Evolutionary conservation across 805 yeast genomes (phyloP), one percentile per base, ranked within the genome.

Genomic region (Vanderwaltozyma yarrowii): DNA sequence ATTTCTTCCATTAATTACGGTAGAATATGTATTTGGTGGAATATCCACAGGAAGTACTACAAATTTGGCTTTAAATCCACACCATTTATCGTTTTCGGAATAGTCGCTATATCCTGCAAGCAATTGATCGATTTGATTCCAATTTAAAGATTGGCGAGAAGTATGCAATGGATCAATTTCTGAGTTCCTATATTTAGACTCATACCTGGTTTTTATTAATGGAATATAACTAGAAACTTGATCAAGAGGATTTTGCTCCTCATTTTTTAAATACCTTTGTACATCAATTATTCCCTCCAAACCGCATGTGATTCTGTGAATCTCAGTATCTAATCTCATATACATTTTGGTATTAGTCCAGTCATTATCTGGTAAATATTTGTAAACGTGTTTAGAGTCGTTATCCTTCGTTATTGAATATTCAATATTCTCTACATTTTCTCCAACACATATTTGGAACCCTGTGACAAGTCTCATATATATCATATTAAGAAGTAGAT

Each of bases 51-150:
- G 96, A 36, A 88, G 64, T 2, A 92, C 69, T 3, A 87, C 96
- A 61, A 87, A 85, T 52, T 94, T 80, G 56, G 88, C 73, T 46
- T 81, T 69, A 54, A 76, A 81, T 25, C 70, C 69, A 40, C 70
- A 71, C 41, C 69, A 66, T 10, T 69, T 71, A 14, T 69, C 74
- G 11, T 76, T 75, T 7, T 56, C 45, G 39, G 75, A 62, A 1
- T 76, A 73, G 46, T 86, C 95, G 21, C 80, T 87, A 54, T 80
- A 83, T 3, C 98, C 98, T 0, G 96, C 95, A n/a, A 88, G 58
- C 18, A 74, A 73, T 52, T 86, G 96, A 62, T 92, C 99, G 47
- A 88, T 69, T 44, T 78, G 81, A 49, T 88, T 88, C 98, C 98
- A 92, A 44, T 88, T 87, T 44, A 76, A 73, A 12, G 66, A 63